A percentile compares a stretch with the other conserved stretches of the same genome.
phyloP scores from a whole-genome alignment of 768 basidiomycete genomes.

The Mycena metata region DNA sequence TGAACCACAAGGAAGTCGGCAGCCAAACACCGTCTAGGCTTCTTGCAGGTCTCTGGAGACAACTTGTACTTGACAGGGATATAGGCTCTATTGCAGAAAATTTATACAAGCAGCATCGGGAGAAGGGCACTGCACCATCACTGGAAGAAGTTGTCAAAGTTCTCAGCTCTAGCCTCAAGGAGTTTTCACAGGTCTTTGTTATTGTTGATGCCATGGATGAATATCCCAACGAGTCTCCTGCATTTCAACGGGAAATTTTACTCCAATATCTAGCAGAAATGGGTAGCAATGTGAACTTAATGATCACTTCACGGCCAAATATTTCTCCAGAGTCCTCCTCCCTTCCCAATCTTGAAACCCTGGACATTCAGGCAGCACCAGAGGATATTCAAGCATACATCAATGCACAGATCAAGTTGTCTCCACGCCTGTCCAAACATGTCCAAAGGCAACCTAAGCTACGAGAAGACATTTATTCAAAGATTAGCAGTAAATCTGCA shows the following conservation, averaged over 20 bases:
- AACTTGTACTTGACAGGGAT: not conserved
- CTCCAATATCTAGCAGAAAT: not conserved
- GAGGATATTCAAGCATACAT: not conserved
- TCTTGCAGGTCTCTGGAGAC: too few relatives aligned
- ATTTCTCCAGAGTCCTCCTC: not conserved
- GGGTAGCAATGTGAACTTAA: conserved; percentile 1
- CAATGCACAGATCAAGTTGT: not conserved
- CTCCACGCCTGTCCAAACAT: not conserved
- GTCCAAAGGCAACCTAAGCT: not conserved
- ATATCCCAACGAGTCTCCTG: not conserved
- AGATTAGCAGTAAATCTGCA: not conserved
- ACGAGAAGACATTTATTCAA: not conserved
- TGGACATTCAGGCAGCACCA: not conserved
- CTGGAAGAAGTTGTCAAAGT: conserved; percentile 1
- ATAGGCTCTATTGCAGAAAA: conserved; percentile 4
- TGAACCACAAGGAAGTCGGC: too few relatives aligned
- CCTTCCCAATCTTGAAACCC: not conserved
- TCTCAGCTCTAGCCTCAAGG: conserved; percentile 1
- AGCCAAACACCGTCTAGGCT: too few relatives aligned
- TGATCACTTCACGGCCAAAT: conserved; percentile 5
- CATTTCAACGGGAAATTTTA: not conserved
- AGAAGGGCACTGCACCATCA: conserved; percentile 8
- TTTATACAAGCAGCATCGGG: conserved; percentile 9
- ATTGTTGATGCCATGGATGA: conserved; percentile 12
- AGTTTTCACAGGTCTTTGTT: conserved; percentile 9